Conservation (phyloP, 345 rosid genomes). For the Chamaenerion angustifolium region DNA sequence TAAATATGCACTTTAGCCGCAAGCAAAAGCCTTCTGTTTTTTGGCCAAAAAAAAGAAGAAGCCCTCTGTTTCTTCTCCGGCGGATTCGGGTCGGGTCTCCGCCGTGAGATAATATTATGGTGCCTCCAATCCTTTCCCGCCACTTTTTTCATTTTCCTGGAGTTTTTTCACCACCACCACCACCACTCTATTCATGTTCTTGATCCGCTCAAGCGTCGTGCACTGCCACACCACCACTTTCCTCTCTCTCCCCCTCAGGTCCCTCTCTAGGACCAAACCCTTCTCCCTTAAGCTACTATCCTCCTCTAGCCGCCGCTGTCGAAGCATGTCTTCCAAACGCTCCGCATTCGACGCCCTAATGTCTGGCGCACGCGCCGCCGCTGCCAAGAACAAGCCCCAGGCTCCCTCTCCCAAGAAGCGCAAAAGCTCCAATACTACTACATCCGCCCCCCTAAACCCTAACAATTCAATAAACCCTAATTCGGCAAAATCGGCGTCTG, state of each 20-base stretch:
- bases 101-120: too few relatives aligned
- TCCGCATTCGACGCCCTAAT: constrained; percentile 81
- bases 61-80: too few relatives aligned
- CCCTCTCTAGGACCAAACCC: constrained; percentile 8
- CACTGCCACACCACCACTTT: constrained; percentile 6
- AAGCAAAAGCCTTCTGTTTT: too few relatives aligned
- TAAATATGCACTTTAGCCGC: too few relatives aligned
- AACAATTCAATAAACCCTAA: not conserved
- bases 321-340: constrained; percentile 39
- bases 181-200: not conserved
- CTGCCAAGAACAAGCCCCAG: constrained; percentile 34
- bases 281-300: constrained; percentile 5
- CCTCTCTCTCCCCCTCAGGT: not conserved
- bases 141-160: not conserved
- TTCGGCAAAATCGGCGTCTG: not conserved
- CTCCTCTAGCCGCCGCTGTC: constrained; percentile 10
- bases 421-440: constrained; percentile 11
- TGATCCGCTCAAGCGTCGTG: constrained; percentile 3
- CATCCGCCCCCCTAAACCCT: constrained; percentile 8
- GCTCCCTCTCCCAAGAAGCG: constrained; percentile 16
- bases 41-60: too few relatives aligned
- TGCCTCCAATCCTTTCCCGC: not conserved
- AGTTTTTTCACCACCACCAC: not conserved
- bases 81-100: too few relatives aligned
- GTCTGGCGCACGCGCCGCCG: constrained; percentile 60